Evolutionary conservation across 768 basidiomycete species (phyloP).

Genomic region (Pulveroboletus sp.): DNA sequence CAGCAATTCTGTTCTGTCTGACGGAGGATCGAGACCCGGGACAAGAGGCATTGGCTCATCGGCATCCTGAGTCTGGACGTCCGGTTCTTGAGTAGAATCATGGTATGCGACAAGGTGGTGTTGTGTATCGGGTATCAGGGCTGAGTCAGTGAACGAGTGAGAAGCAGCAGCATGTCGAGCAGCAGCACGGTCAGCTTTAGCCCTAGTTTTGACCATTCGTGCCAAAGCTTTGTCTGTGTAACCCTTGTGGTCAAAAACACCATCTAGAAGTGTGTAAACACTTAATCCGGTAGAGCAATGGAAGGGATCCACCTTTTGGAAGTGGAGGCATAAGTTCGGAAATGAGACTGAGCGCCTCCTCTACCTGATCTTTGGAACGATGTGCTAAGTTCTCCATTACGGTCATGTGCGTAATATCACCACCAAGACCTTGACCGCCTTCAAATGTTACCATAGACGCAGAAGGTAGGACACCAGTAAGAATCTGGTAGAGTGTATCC

Average conservation of each 20-base stretch:
- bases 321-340: conserved; percentile 92
- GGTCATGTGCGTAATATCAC: conserved; percentile 92
- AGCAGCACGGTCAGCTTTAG: conserved; percentile 76
- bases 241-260: conserved; percentile 88
- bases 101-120: conserved; percentile 13
- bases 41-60: conserved; percentile 34
- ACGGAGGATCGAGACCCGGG: conserved; percentile 31
- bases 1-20: conserved; percentile 71
- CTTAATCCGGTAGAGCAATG: neutral
- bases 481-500: conserved; percentile 88
- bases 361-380: conserved; percentile 94
- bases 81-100: conserved; percentile 31
- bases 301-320: conserved; percentile 66
- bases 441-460: conserved; percentile 49
- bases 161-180: conserved; percentile 52
- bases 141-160: conserved; percentile 28
- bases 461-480: conserved; percentile 91
- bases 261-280: conserved; percentile 51
- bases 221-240: conserved; percentile 86
- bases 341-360: conserved; percentile 86
- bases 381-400: conserved; percentile 98
- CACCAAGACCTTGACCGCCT: conserved; percentile 74
- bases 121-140: conserved; percentile 18
- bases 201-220: conserved; percentile 76
- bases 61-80: conserved; percentile 43